phyloP scores from a whole-genome alignment of 805 yeast species.

The Maudiozyma barnettii region DNA sequence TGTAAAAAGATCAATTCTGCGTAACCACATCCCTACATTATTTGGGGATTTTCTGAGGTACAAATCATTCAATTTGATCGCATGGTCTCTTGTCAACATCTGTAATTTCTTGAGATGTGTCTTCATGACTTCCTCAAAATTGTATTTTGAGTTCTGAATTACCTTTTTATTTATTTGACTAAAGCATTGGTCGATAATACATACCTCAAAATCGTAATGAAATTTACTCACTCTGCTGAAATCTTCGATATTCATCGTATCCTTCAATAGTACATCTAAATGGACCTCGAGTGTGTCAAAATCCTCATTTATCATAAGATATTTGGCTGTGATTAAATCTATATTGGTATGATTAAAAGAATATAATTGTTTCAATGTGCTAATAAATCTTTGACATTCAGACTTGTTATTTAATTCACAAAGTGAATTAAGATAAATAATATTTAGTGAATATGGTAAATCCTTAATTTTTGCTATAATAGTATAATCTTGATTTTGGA shows the following conservation, averaged over 20 bases:
- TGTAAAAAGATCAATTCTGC: constrained; percentile 42
- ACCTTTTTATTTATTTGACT: constrained; percentile 30
- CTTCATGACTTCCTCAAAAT: no score
- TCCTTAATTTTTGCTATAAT: not conserved
- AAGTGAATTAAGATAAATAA: constrained; percentile 11
- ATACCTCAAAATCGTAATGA: constrained; percentile 43
- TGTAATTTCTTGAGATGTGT: constrained; percentile 40
- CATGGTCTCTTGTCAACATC: constrained; percentile 45
- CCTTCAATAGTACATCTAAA: constrained; percentile 30
- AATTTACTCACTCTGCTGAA: constrained; percentile 57
- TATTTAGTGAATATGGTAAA: not conserved
- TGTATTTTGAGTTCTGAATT: not conserved
- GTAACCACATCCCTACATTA: constrained; percentile 60
- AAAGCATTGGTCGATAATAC: constrained; percentile 16
- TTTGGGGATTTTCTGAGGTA: constrained; percentile 52
- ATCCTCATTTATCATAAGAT: constrained; percentile 31
- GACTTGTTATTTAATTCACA: constrained; percentile 6
- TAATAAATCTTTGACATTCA: constrained; percentile 25
- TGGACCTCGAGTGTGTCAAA: constrained; percentile 33
- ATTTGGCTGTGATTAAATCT: constrained; percentile 39
- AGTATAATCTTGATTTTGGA: not conserved
- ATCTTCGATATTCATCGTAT: constrained; percentile 28
- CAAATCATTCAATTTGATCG: constrained; percentile 56
- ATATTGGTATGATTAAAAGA: constrained; percentile 53
- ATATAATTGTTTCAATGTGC: constrained; percentile 26